Conservation (phyloP, 768 basidiomycete species). For the Russula compacta region DNA sequence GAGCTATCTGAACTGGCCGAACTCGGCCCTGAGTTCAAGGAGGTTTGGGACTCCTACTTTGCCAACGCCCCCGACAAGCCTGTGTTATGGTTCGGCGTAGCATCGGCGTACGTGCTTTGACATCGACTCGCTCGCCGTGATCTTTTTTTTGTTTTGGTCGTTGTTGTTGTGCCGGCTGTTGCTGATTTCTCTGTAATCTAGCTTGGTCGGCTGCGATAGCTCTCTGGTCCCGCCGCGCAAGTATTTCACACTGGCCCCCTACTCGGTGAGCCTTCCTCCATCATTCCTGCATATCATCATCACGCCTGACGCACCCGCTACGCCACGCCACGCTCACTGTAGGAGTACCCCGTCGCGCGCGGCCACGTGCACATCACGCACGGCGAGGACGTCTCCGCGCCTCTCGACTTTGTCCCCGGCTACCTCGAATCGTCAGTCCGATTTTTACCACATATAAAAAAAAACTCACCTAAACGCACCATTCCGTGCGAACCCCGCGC, state of each 20-base stretch:
- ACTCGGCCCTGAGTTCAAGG: slow-evolving; percentile 23
- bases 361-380: slow-evolving; percentile 23
- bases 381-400: slow-evolving; percentile 18
- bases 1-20: slow-evolving; percentile 19
- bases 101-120: slow-evolving; percentile 14
- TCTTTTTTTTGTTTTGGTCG: no score
- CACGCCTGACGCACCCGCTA: background rate
- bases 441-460: background rate
- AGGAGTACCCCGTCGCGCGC: slow-evolving; percentile 20
- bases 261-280: background rate
- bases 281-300: background rate
- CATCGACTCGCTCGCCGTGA: no score
- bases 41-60: slow-evolving; percentile 22
- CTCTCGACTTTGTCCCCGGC: slow-evolving; percentile 22
- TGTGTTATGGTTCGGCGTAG: slow-evolving; percentile 12
- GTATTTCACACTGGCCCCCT: slow-evolving; percentile 17
- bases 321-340: background rate
- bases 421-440: slow-evolving; percentile 20
- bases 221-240: slow-evolving; percentile 15
- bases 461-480: no score
- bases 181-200: background rate
- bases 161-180: no score
- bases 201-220: background rate
- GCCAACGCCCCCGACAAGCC: slow-evolving; percentile 23
- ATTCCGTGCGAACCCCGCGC: no score